Conservation (phyloP, 2,329 filamentous ascomycete genomes). For the Bertia moriformis region DNA sequence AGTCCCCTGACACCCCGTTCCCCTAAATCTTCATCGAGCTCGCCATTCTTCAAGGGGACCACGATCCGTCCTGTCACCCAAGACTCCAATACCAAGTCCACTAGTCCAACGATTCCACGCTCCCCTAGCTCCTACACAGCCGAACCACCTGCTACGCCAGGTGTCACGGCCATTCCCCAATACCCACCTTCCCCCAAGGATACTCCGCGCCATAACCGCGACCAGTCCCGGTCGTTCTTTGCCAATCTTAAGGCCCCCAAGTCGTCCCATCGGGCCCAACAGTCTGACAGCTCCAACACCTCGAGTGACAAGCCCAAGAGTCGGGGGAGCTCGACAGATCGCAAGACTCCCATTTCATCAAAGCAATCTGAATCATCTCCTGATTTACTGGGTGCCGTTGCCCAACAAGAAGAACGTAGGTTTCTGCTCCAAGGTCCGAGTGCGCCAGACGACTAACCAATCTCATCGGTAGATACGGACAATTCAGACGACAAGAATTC, state of each 20-base stretch:
- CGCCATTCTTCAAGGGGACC: constrained; percentile 17
- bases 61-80: constrained; percentile 22
- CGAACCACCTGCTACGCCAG: constrained; percentile 17
- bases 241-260: constrained; percentile 27
- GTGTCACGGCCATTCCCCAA: constrained; percentile 25
- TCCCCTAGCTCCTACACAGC: constrained; percentile 11
- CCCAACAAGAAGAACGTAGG: background rate
- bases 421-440: no score
- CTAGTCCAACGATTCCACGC: constrained; percentile 11
- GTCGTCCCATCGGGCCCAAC: constrained; percentile 22
- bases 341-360: constrained; percentile 13
- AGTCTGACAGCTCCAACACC: constrained; percentile 20
- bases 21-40: constrained; percentile 18
- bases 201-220: constrained; percentile 21
- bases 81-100: constrained; percentile 6
- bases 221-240: constrained; percentile 27
- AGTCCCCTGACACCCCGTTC: constrained; percentile 20
- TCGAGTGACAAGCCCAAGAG: constrained; percentile 19
- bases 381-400: constrained; percentile 16
- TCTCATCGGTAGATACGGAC: background rate
- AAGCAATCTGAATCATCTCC: constrained; percentile 23
- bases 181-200: constrained; percentile 24
- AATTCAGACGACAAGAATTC: constrained; percentile 4
- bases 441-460: no score
- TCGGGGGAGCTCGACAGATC: constrained; percentile 25